Conservation (phyloP, 345 rosid genomes). For the Gossypium anomalum region DNA sequence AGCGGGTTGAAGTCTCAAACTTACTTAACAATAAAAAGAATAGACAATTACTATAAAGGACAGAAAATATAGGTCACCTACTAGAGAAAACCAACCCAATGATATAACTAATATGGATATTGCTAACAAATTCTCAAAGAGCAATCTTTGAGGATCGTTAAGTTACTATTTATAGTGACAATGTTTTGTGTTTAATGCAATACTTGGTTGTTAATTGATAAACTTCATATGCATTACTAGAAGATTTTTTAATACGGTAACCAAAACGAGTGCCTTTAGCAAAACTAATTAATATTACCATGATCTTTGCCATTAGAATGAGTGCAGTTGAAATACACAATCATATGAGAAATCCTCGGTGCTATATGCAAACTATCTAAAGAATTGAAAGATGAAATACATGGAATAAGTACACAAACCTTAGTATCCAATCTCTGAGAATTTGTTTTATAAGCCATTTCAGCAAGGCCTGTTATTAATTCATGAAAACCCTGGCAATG, state of each 20-base stretch:
- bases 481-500: constrained; percentile 54
- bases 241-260: neutral
- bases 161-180: neutral
- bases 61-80: neutral
- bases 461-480: constrained; percentile 49
- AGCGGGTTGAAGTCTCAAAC: constrained; percentile 18
- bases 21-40: neutral
- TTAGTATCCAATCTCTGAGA: constrained; percentile 32
- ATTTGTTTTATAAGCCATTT: constrained; percentile 26
- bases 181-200: neutral
- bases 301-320: neutral
- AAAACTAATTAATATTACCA: neutral
- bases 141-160: neutral
- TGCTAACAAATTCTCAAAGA: neutral
- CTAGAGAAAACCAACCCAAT: neutral
- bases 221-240: neutral
- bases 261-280: neutral
- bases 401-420: constrained; percentile 37
- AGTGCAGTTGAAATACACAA: neutral
- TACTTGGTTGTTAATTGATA: neutral
- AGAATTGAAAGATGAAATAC: neutral
- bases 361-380: neutral
- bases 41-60: neutral
- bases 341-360: neutral
- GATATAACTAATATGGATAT: neutral